A percentile compares a stretch with the other conserved stretches of the same genome.
Conservation (phyloP, 371 early-diverging fungal species). For the Thermomucor indicae-seudaticae region DNA sequence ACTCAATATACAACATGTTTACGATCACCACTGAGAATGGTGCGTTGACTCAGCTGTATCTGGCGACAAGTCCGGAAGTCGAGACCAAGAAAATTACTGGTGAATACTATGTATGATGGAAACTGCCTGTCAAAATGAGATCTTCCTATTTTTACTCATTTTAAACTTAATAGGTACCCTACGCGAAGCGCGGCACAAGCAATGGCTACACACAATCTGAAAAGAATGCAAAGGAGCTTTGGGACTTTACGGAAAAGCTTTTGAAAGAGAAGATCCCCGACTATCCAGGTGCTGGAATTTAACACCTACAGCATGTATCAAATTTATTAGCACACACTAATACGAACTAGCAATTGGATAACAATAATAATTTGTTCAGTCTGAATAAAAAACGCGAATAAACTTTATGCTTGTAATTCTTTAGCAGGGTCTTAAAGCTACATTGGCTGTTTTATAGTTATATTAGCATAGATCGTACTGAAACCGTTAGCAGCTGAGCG, state of each 20-base stretch:
- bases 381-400: no score
- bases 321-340: no score
- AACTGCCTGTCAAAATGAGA: neutral
- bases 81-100: slow-evolving; percentile 46
- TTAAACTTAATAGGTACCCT: slow-evolving; percentile 10
- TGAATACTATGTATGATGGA: slow-evolving; percentile 41
- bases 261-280: slow-evolving; percentile 32
- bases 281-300: slow-evolving; percentile 21
- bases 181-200: slow-evolving; percentile 3
- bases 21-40: slow-evolving; percentile 42
- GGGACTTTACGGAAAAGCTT: slow-evolving; percentile 35
- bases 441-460: no score
- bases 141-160: neutral
- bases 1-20: neutral
- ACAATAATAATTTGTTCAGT: no score
- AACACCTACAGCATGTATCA: no score
- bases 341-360: no score
- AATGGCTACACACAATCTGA: slow-evolving; percentile 16
- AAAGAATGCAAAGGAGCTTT: slow-evolving; percentile 19
- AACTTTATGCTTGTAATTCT: no score
- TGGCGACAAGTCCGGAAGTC: slow-evolving; percentile 65
- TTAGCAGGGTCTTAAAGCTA: no score
- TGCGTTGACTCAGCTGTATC: slow-evolving; percentile 58
- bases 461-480: no score
- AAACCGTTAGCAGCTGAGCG: no score